Evolutionary conservation across 2,329 filamentous ascomycete genomes (phyloP).

Genomic region (Microdochium trichocladiopsis): DNA sequence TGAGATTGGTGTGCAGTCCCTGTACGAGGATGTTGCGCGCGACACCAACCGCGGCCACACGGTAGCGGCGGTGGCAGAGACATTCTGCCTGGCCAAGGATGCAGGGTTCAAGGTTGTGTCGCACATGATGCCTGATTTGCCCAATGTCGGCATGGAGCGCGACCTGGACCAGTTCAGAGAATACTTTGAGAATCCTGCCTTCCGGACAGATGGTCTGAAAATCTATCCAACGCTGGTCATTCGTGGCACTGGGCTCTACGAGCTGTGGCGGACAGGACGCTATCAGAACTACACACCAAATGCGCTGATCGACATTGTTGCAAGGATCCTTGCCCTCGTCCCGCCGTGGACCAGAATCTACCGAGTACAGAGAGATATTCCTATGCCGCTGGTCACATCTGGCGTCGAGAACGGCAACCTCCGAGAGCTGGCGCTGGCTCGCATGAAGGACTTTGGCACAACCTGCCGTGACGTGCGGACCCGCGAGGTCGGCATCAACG

Average conservation of each 20-base stretch:
- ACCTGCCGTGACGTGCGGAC: slow-evolving; percentile 95
- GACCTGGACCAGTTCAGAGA: slow-evolving; percentile 95
- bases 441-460: slow-evolving; percentile 99
- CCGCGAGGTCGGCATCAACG: slow-evolving; percentile 94
- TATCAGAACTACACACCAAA: slow-evolving; percentile 99
- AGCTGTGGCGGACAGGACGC: slow-evolving; percentile 91
- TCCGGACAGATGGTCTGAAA: slow-evolving; percentile 93
- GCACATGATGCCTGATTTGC: slow-evolving; percentile 99
- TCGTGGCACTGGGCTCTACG: slow-evolving; percentile 90
- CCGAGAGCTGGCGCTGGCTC: slow-evolving; percentile 83
- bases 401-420: slow-evolving; percentile 97
- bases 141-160: slow-evolving; percentile 97
- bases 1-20: slow-evolving; percentile 90
- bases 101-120: slow-evolving; percentile 98
- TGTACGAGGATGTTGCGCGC: slow-evolving; percentile 97
- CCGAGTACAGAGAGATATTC: slow-evolving; percentile 95
- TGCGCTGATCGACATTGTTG: slow-evolving; percentile 89
- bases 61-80: slow-evolving; percentile 90
- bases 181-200: slow-evolving; percentile 95
- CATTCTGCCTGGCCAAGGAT: slow-evolving; percentile 95
- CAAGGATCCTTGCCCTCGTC: slow-evolving; percentile 88
- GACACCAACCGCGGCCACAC: slow-evolving; percentile 97
- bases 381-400: slow-evolving; percentile 99
- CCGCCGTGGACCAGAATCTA: slow-evolving; percentile 99
- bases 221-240: slow-evolving; percentile 98